phyloP scores from a whole-genome alignment of 2,329 filamentous ascomycete genomes.

The Gnomoniopsis smithogilvyi region DNA sequence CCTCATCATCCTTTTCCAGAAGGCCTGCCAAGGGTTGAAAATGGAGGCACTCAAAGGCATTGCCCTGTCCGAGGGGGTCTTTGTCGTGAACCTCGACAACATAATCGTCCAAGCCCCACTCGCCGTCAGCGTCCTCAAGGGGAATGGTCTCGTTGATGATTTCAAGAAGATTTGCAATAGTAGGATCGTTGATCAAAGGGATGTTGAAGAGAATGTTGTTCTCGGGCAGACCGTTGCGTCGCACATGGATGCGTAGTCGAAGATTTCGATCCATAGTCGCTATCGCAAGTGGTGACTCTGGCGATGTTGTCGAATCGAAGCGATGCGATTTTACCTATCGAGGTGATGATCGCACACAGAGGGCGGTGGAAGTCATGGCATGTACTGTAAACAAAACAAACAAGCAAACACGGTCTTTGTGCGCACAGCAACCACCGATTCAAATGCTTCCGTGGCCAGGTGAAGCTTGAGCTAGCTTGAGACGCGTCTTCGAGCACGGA shows the following conservation, averaged over 20 bases:
- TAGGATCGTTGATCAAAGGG: conserved; percentile 55
- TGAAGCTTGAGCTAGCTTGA: background rate
- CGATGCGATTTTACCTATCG: background rate
- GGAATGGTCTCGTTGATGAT: conserved; percentile 78
- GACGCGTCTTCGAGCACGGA: background rate
- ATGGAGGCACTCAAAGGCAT: conserved; percentile 81
- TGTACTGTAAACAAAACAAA: background rate
- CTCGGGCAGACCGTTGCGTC: conserved; percentile 70
- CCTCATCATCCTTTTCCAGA: conserved; percentile 78
- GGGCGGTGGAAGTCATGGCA: background rate
- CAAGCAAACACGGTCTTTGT: no score
- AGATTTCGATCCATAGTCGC: conserved; percentile 40
- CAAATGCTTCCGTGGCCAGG: background rate
- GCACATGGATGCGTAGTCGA: conserved; percentile 71
- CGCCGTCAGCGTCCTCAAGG: conserved; percentile 61
- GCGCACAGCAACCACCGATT: background rate
- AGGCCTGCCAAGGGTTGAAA: conserved; percentile 70
- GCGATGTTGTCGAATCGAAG: no score
- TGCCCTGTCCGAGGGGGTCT: conserved; percentile 33
- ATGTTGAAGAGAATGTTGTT: conserved; percentile 71
- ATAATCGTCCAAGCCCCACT: conserved; percentile 91
- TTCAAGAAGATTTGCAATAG: conserved; percentile 72
- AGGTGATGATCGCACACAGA: background rate
- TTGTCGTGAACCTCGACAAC: conserved; percentile 66
- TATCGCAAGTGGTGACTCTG: background rate